These are phyloP conservation scores for Colletotrichum destructivum DNA, from an alignment of 2,329 filamentous ascomycete genomes.

Conservation along the genomic window DNA sequence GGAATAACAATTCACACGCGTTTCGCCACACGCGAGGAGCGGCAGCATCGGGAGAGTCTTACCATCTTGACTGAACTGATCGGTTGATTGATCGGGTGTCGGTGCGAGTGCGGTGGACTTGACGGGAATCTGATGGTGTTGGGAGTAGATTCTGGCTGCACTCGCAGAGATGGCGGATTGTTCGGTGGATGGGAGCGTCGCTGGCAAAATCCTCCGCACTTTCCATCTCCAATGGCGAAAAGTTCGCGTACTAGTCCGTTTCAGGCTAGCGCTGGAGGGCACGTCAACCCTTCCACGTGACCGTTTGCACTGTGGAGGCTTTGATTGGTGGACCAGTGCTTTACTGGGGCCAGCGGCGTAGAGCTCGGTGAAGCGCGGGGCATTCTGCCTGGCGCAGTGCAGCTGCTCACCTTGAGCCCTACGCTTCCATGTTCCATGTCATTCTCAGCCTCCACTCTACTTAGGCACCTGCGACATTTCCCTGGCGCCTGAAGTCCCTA, in stretches of 20 bases:
- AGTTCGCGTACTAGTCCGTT: slow-evolving; percentile 46
- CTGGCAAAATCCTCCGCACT: slow-evolving; percentile 23
- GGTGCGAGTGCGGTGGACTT: slow-evolving; percentile 65
- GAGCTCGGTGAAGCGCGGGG: slow-evolving; percentile 30
- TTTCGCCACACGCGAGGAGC: slow-evolving; percentile 41
- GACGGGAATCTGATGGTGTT: slow-evolving; percentile 66
- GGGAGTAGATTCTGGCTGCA: slow-evolving; percentile 61
- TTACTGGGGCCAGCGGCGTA: not conserved
- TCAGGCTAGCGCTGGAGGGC: slow-evolving; percentile 57
- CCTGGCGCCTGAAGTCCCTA: slow-evolving; percentile 19
- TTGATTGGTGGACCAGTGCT: slow-evolving; percentile 10
- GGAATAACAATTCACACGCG: slow-evolving; percentile 29
- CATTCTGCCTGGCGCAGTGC: not conserved
- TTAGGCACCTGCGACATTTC: slow-evolving; percentile 26
- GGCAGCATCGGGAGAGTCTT: slow-evolving; percentile 57
- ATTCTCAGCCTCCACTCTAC: slow-evolving; percentile 12
- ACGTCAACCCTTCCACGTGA: slow-evolving; percentile 57
- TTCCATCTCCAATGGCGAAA: slow-evolving; percentile 23
- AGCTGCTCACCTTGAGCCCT: slow-evolving; percentile 4
- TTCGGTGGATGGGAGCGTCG: slow-evolving; percentile 49
- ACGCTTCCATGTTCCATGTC: slow-evolving; percentile 17
- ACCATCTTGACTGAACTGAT: slow-evolving; percentile 78
- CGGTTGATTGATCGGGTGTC: slow-evolving; percentile 55
- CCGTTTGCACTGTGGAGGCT: not conserved
- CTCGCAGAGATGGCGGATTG: slow-evolving; percentile 64